phyloP scores from a whole-genome alignment of 75 land plant species.

The Picea sitchensis region DNA sequence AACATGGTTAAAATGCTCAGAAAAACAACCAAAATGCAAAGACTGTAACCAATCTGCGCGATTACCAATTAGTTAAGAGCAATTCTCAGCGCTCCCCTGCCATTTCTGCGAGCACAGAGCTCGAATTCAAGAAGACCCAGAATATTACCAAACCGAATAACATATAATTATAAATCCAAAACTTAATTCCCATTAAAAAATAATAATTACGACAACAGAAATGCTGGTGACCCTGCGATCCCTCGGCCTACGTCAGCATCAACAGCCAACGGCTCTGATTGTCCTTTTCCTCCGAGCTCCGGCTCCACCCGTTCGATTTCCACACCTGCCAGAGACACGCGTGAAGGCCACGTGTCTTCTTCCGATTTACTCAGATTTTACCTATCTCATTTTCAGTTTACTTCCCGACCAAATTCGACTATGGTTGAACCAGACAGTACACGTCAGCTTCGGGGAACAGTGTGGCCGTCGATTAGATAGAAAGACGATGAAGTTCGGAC shows the following conservation, averaged over 20 bases:
- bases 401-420: not conserved
- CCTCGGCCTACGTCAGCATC: slow-evolving; percentile 9
- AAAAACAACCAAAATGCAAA: not conserved
- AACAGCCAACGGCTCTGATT: not conserved
- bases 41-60: not conserved
- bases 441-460: not conserved
- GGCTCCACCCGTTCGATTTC: not conserved
- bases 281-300: not conserved
- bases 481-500: not conserved
- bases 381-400: not conserved
- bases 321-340: not conserved
- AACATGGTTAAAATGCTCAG: not conserved
- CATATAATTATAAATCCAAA: not conserved
- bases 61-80: not conserved
- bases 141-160: not conserved
- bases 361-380: not conserved
- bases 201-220: slow-evolving; percentile 8
- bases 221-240: not conserved
- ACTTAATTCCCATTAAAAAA: slow-evolving; percentile 2
- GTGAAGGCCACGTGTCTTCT: not conserved
- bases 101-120: not conserved
- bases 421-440: not conserved
- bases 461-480: not conserved
- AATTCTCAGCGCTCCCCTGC: not conserved
- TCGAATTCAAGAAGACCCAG: not conserved